Evolutionary conservation across 139 green algal genomes (phyloP), one percentile per base, ranked within the genome.

Genomic region (Micractinium conductrix): DNA sequence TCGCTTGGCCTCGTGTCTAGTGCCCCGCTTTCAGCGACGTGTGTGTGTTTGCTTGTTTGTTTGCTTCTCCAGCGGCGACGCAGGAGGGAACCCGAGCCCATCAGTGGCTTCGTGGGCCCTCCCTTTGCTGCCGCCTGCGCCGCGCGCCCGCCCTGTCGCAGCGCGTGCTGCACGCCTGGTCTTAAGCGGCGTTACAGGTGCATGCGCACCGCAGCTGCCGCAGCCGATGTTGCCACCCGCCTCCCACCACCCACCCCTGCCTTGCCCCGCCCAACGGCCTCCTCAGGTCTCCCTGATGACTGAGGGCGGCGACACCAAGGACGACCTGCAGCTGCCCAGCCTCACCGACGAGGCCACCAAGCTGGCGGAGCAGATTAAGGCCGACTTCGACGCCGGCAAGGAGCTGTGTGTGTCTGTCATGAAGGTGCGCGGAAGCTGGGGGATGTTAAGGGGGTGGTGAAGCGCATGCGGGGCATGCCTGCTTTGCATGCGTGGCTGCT

Each of bases 391-490:
- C 9, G 93, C 92, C 6, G 95, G 95, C 83, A 98, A 98, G 91
- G 97, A 99, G 87, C 88, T 99, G 28, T 58, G 95, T 26, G 92
- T 99, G 9, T 95, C 94, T 30, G 96, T 99, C 37, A 90, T 99
- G 43, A 96, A 95, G 91, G 95, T 96, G 79, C 26, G 87, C 17
- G 1, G n/a, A 58, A 16, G 12, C 48, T 58, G 48, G 48, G 48
- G 48, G 48, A 58, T 16, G 10, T 58, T 58, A n/a, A n/a, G n/a
- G n/a, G n/a, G n/a, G 48, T 58, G 48, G 48, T 58, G 48, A 58
- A 10, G 10, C 12, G 48, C 48, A 24, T 58, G 48, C 12, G 48
- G 48, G 12, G 48, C 42, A 16, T 22, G 24, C 43, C 17, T 67
- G 4, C 8, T 63, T 14, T 79, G 44, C 44, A 63, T 79, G 50